Evolutionary conservation across 768 basidiomycete genomes (phyloP), one percentile per base, ranked within the genome.

Genomic region (Amanita polypyramis): DNA sequence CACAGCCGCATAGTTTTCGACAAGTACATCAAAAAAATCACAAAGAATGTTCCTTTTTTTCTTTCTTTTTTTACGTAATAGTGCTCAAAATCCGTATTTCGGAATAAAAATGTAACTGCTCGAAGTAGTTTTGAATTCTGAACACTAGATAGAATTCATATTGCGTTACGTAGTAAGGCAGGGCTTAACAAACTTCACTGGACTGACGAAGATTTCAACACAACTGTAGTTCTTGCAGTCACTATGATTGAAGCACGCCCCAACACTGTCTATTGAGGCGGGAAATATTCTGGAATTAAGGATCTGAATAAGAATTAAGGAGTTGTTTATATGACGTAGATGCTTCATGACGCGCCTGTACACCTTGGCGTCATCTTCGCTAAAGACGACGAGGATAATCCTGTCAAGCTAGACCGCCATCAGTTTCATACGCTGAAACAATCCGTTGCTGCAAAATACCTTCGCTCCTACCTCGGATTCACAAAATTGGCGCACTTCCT

Each of bases 311-410:
- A 34, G 17, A 12, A 9, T 23, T 47, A 4, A 46, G 45, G 12
- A 1, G n/a, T 15, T 23, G 6, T n/a, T 29, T 1, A 2, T 5
- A 19, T 23, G 14, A 21, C 4, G 27, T 17, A 7, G 37, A 10
- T 30, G 1, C 8, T 34, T 43, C 21, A 5, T 12, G 4, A 72
- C 80, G 51, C 56, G 89, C 86, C 77, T 67, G 51, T 86, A 90
- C 1, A 79, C 74, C 1, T 63, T 62, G 51, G 70, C 75, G 56
- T 91, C 87, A 45, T 65, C 70, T 54, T 80, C 67, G 36, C 71
- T 77, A 72, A 80, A 89, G 20, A 86, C 81, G 6, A 84, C 80
- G 53, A 91, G 88, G 5, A 90, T 73, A 14, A 86, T 69, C 37
- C 80, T 76, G 33, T 86, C 79, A n/a, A 90, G 62, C 77, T 81